Base-by-base conservation (phyloP, 495 filamentous ascomycete species). In the Hypomontagnella monticulosa region DNA sequence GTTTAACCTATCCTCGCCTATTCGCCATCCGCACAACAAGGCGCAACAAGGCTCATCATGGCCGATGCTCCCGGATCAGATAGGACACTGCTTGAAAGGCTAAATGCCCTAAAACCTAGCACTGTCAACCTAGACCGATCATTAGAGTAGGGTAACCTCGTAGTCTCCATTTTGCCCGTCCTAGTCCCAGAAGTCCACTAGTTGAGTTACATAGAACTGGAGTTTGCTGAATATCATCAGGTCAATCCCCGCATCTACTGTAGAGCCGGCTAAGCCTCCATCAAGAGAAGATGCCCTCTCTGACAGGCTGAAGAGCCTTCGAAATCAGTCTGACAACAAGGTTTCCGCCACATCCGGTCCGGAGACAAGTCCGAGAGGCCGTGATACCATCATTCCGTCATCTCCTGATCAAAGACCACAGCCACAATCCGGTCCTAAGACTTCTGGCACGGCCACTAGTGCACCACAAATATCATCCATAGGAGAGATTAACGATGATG, bases 41-140 rank as follows among this genome's bases (percentile, higher is more conserved):
- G 38, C 63, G 42, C 64, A 58, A 10, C 58, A 6, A 4, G 15
- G n/a, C 14, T 19, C 20, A 64, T 62, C 60, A 74, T 74, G 68
- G 89, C 92, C 12, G 88, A 93, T 76, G 84, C 86, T 14, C 78
- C 84, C 15, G 88, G 91, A 54, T 88, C 90, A 40, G 95, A 97
- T 78, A 85, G 89, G 75, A 92, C 92, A 0, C 92, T 99, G 68
- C 88, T 94, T 33, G 90, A 93, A 58, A 84, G 92, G 70, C 80
- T 97, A 51, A 97, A 96, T 71, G 88, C 89, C 46, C 84, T 99
- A 54, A 80, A 80, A 49, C 65, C 77, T 9, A 74, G 70, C 50
- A 69, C 63, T 32, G 72, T 81, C 37, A 72, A 64, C 4, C 70
- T 81, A 16, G 72, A 73, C 12, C 61, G 61, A n/a, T 37, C 69